A percentile compares a stretch with the other conserved stretches of the same genome.
These are phyloP conservation scores for Helotiales sp. DNA, from an alignment of 2,329 filamentous ascomycete species.

Conservation along the genomic window DNA sequence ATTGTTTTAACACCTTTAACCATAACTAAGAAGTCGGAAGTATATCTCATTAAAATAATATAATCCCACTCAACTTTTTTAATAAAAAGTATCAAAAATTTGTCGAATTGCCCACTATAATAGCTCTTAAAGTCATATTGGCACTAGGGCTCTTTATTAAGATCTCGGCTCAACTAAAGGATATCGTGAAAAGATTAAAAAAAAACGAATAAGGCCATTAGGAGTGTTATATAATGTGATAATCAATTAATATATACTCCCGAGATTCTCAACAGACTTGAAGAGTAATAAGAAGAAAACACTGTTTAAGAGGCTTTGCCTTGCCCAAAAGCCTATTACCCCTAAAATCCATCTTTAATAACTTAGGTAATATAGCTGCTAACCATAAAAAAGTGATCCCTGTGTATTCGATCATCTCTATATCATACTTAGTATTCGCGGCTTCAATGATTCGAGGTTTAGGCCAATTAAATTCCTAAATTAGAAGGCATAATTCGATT, in stretches of 20 bases:
- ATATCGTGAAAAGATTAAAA: conserved; percentile 2
- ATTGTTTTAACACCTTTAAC: background rate
- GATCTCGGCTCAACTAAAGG: background rate
- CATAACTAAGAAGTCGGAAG: background rate
- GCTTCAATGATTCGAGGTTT: conserved; percentile 4
- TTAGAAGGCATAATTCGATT: conserved; percentile 12
- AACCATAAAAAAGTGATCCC: background rate
- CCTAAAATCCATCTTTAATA: conserved; percentile 1
- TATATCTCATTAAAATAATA: background rate
- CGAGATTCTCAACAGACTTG: background rate
- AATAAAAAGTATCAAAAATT: background rate
- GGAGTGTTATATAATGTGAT: conserved; percentile 1
- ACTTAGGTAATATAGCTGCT: background rate
- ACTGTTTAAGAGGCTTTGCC: conserved; percentile 1
- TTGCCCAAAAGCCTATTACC: background rate
- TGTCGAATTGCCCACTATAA: conserved; percentile 4
- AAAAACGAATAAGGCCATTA: background rate
- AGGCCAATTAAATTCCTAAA: conserved; percentile 4
- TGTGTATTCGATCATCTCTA: background rate
- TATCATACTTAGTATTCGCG: background rate
- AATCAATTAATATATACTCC: background rate
- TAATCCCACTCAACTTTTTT: background rate
- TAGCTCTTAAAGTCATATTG: background rate
- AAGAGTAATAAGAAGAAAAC: background rate
- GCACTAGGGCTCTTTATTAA: background rate